Conservation (phyloP, 2,329 filamentous ascomycete species). For the Colletotrichum sp. region DNA sequence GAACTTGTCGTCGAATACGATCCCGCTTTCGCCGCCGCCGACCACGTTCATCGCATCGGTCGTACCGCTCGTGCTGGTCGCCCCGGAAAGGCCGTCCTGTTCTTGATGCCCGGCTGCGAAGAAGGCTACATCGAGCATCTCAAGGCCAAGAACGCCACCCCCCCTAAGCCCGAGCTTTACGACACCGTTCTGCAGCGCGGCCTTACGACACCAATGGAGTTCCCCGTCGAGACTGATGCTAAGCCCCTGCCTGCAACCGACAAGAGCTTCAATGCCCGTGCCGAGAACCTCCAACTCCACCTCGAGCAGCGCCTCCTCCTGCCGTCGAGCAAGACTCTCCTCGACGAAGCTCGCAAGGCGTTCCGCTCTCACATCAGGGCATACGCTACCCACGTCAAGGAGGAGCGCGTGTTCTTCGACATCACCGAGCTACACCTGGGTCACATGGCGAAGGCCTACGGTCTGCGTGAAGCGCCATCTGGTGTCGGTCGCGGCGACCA, state of each 20-base stretch:
- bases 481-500: slow-evolving; percentile 71
- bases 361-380: slow-evolving; percentile 93
- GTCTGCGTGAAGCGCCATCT: slow-evolving; percentile 84
- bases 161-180: slow-evolving; percentile 56
- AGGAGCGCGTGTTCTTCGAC: slow-evolving; percentile 87
- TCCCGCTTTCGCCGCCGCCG: slow-evolving; percentile 89
- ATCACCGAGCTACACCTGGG: slow-evolving; percentile 91
- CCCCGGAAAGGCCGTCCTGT: slow-evolving; percentile 84
- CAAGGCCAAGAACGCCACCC: slow-evolving; percentile 45
- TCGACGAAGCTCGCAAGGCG: slow-evolving; percentile 82
- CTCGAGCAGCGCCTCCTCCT: slow-evolving; percentile 62
- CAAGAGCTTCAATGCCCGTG: slow-evolving; percentile 47
- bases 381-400: slow-evolving; percentile 90
- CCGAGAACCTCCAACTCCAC: slow-evolving; percentile 64
- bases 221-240: slow-evolving; percentile 73
- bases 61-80: slow-evolving; percentile 93
- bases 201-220: slow-evolving; percentile 63
- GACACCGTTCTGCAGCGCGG: slow-evolving; percentile 68
- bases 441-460: slow-evolving; percentile 93
- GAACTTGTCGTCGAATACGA: slow-evolving; percentile 97
- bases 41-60: slow-evolving; percentile 93
- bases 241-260: slow-evolving; percentile 46
- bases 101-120: slow-evolving; percentile 88
- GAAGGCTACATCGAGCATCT: slow-evolving; percentile 87
- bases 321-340: slow-evolving; percentile 56